These are phyloP conservation scores for Eucalyptus cloeziana DNA, from an alignment of 345 rosid species.

Conservation along the genomic window DNA sequence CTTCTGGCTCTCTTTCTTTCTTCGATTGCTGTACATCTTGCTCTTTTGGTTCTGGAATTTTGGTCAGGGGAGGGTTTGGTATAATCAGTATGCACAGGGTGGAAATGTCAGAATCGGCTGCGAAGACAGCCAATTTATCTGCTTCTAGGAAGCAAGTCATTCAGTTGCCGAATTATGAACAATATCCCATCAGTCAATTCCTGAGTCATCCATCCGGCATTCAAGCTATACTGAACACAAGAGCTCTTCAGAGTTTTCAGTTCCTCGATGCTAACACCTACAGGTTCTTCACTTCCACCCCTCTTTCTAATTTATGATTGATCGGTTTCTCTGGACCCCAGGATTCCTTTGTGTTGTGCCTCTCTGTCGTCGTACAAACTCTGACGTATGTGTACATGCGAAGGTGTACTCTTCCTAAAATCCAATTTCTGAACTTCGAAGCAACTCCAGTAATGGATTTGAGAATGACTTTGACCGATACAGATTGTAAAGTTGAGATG, in stretches of 20 bases:
- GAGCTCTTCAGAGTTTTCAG: slow-evolving; percentile 46
- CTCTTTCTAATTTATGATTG: not conserved
- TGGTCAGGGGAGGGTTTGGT: not conserved
- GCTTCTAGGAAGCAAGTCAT: slow-evolving; percentile 55
- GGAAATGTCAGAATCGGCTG: not conserved
- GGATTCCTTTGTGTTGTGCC: not conserved
- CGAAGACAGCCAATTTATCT: slow-evolving; percentile 54
- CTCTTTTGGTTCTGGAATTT: not conserved
- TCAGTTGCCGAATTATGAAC: slow-evolving; percentile 22
- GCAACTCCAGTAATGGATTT: slow-evolving; percentile 64
- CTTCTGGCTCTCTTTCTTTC: not conserved
- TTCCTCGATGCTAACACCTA: slow-evolving; percentile 40
- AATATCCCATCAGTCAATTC: slow-evolving; percentile 41
- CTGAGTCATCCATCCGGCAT: slow-evolving; percentile 60
- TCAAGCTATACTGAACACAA: slow-evolving; percentile 56
- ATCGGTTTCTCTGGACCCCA: not conserved
- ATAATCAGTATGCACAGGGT: not conserved
- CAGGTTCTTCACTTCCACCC: slow-evolving; percentile 23
- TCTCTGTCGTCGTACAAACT: not conserved
- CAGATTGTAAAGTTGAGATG: slow-evolving; percentile 62
- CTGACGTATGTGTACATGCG: not conserved
- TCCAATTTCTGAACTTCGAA: slow-evolving; percentile 61
- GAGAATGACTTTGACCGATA: slow-evolving; percentile 41
- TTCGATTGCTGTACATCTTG: not conserved
- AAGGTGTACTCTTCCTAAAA: slow-evolving; percentile 60